These are phyloP conservation scores for Citrus hindsii DNA, from an alignment of 345 rosid species.

Conservation along the genomic window DNA sequence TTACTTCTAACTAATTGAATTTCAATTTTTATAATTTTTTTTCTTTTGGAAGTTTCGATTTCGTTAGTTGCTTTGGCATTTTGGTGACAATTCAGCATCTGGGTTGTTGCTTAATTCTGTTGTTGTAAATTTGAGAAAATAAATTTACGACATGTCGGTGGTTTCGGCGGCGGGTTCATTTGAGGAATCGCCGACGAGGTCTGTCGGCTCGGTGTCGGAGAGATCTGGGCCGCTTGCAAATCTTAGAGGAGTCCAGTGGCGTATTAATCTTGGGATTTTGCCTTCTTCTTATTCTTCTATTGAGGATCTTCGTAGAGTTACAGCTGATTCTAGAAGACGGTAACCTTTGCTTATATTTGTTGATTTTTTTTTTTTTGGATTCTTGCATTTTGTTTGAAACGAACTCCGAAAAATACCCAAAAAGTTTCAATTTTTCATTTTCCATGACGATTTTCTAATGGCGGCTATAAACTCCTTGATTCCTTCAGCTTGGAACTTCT, in stretches of 20 bases:
- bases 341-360: constrained; percentile 7
- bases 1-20: not conserved
- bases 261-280: constrained; percentile 78
- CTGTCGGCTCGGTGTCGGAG: not conserved
- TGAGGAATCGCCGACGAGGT: constrained; percentile 7
- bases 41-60: not conserved
- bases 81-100: not conserved
- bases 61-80: not conserved
- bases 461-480: not conserved
- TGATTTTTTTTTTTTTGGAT: not conserved
- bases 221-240: constrained; percentile 32
- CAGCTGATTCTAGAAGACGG: constrained; percentile 92
- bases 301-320: constrained; percentile 76
- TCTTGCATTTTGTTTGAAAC: not conserved
- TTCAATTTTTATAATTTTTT: not conserved
- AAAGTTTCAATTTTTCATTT: not conserved
- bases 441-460: not conserved
- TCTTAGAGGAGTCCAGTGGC: constrained; percentile 86
- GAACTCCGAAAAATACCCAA: not conserved
- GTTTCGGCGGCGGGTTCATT: not conserved
- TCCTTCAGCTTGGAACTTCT: not conserved
- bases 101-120: not conserved
- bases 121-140: not conserved
- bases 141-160: not conserved
- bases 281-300: constrained; percentile 54